These are phyloP conservation scores for Phytophthora agathidicida DNA, from an alignment of 352 stramenopile genomes.

Conservation along the genomic window DNA sequence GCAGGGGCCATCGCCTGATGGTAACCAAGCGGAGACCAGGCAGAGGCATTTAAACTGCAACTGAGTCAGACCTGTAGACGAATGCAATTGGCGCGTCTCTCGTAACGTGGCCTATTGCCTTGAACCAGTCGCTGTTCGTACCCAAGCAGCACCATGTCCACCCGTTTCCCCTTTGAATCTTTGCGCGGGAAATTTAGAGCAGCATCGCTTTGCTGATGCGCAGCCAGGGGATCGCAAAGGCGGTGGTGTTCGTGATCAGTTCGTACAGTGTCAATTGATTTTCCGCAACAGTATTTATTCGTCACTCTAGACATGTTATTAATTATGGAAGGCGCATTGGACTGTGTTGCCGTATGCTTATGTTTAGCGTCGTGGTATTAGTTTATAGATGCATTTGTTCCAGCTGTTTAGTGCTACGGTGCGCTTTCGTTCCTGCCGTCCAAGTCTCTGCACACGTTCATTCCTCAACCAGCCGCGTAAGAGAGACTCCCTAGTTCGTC, in stretches of 20 bases:
- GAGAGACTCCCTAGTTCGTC: not conserved
- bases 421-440: too few relatives aligned
- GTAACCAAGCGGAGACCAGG: not conserved
- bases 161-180: conserved; percentile 15
- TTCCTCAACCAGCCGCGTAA: conserved; percentile 18
- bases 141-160: conserved; percentile 15
- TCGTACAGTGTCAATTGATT: too few relatives aligned
- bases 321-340: too few relatives aligned
- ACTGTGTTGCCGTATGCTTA: too few relatives aligned
- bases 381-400: too few relatives aligned
- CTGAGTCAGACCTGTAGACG: conserved; percentile 35
- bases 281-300: too few relatives aligned
- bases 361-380: too few relatives aligned
- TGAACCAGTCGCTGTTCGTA: not conserved
- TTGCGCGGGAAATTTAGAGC: conserved; percentile 4
- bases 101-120: conserved; percentile 6
- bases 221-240: conserved; percentile 8
- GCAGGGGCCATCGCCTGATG: conserved; percentile 8
- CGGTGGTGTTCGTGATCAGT: too few relatives aligned
- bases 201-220: conserved; percentile 6
- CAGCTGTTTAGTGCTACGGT: too few relatives aligned
- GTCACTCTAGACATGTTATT: too few relatives aligned
- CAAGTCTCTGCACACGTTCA: too few relatives aligned
- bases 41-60: too few relatives aligned
- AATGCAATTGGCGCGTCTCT: conserved; percentile 26